phyloP scores from a whole-genome alignment of 495 filamentous ascomycete species.

The Aspergillus kassunensis region DNA sequence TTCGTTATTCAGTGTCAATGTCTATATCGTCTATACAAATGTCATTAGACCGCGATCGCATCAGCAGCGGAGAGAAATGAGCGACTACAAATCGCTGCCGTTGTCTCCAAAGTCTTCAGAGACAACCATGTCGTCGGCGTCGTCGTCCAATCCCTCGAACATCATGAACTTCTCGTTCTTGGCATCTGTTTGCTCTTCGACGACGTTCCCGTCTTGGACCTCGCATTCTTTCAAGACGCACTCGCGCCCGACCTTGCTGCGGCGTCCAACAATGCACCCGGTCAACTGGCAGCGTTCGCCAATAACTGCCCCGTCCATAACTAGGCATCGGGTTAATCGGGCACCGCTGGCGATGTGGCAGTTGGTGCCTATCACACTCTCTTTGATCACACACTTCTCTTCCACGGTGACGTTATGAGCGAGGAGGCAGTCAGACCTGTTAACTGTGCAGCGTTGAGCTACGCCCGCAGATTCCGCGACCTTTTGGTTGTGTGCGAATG shows the following conservation, averaged over 20 bases:
- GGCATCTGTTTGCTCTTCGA: conserved; percentile 75
- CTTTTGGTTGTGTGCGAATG: conserved; percentile 72
- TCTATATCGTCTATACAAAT: background rate
- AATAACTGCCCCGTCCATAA: conserved; percentile 88
- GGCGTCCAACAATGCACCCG: conserved; percentile 75
- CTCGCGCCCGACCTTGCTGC: conserved; percentile 71
- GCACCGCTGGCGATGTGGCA: conserved; percentile 77
- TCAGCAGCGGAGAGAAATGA: background rate
- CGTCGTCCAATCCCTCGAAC: conserved; percentile 67
- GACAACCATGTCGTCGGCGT: conserved; percentile 35
- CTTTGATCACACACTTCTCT: conserved; percentile 80
- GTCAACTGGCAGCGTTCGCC: conserved; percentile 72
- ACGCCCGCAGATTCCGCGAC: conserved; percentile 75
- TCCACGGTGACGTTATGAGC: conserved; percentile 82
- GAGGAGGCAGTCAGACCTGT: conserved; percentile 69
- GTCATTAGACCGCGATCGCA: background rate
- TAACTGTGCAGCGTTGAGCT: conserved; percentile 70
- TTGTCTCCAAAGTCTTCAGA: conserved; percentile 30
- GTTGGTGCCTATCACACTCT: conserved; percentile 79
- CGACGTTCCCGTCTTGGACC: conserved; percentile 79
- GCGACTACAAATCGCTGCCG: conserved; percentile 14
- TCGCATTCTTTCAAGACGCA: conserved; percentile 80
- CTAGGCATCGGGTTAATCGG: conserved; percentile 72
- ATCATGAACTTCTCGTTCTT: conserved; percentile 85
- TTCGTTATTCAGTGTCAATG: background rate